Evolutionary conservation across 371 early-diverging fungal species (phyloP).

Genomic region (Actinomucor elegans): DNA sequence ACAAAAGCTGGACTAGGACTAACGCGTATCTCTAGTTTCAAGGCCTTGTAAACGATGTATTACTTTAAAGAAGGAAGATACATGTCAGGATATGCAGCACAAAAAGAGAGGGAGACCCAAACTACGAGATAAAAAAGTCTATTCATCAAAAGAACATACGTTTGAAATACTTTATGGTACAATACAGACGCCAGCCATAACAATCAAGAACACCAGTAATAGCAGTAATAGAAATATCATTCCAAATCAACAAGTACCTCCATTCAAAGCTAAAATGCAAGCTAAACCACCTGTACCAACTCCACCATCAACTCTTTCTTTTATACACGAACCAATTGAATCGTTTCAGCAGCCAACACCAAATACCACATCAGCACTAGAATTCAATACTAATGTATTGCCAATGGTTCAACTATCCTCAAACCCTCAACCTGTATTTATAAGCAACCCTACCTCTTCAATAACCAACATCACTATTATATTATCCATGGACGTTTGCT

Average conservation of each 20-base stretch:
- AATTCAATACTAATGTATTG: not conserved
- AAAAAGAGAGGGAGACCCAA: conserved; percentile 83
- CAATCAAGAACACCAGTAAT: conserved; percentile 3
- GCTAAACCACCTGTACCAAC: not conserved
- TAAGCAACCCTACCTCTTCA: not conserved
- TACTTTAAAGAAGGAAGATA: conserved; percentile 67
- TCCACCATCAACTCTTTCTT: conserved; percentile 9
- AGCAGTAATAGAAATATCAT: conserved; percentile 2
- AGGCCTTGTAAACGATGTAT: conserved; percentile 79
- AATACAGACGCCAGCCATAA: conserved; percentile 21
- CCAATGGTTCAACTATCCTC: not conserved
- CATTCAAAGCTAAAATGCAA: conserved; percentile 2
- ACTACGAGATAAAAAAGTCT: conserved; percentile 51
- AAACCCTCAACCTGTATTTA: not conserved
- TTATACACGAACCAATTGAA: conserved; percentile 22
- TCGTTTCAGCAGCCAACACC: conserved; percentile 6
- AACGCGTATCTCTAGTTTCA: conserved; percentile 45
- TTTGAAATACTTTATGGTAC: conserved; percentile 25
- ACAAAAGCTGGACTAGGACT: too few relatives aligned
- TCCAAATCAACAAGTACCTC: conserved; percentile 6
- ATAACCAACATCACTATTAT: conserved; percentile 28
- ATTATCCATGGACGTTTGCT: conserved; percentile 55
- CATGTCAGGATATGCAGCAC: conserved; percentile 79
- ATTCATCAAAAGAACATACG: conserved; percentile 17
- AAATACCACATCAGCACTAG: not conserved